Base-by-base conservation (phyloP, 169 alveolate species). In the Eimeria praecox region DNA sequence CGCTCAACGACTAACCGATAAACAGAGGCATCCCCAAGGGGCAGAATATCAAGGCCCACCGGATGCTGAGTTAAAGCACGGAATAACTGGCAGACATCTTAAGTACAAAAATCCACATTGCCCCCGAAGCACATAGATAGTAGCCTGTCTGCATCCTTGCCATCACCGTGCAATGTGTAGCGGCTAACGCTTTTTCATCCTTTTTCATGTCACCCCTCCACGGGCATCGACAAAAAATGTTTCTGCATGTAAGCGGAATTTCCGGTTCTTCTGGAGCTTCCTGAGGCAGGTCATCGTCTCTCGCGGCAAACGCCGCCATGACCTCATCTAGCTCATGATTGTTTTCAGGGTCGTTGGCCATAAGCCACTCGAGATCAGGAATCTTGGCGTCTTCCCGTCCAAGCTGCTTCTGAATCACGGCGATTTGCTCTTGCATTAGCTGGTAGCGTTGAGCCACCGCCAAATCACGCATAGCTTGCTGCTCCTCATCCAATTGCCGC, bases 271-370 rank as follows among this genome's bases (percentile, higher is more conserved):
- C 83, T 6, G 94, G 66, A 2, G 56, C 56, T 42, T 87, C 94
- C 27, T 87, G 69, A 6, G 94, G 94, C 42, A 87, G 94, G 64
- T 87, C 94, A 75, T 87, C 94, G 46, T 87, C 94, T 46, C 94
- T 62, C 30, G 94, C 94, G 46, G 94, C 94, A 83, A 87, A 87
- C 46, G 94, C 94, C 49, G 80, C 83, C 52, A 87, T 64, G 83
- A 87, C 83, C 66, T 87, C 94, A 62, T 87, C 94, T 27, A 87
- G 83, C 64, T 87, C 94, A 20, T 87, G 94, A 44, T 46, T 87
- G 83, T 87, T 87, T 27, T 87, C 94, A 20, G 94, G 94, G 30
- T 87, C 94, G 8, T 87, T 87, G 59, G 94, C 94, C 94, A 87
- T 59, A 2, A 87, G 83, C 94, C 94, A 87, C 64, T 87, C 82